phyloP scores from a whole-genome alignment of 768 basidiomycete genomes.

The Boletus huronensis region DNA sequence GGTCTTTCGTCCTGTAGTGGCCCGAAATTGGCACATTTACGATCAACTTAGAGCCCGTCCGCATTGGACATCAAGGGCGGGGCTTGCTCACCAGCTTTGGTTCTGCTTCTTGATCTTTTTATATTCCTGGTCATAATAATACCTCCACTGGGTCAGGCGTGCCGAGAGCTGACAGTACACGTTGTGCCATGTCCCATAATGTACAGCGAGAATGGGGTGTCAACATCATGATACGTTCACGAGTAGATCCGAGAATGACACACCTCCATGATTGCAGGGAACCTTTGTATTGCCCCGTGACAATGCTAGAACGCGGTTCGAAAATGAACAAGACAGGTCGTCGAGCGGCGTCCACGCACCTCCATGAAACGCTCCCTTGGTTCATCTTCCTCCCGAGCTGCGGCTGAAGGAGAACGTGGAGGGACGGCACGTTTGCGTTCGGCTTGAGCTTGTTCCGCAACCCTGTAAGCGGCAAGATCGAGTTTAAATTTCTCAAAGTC shows the following conservation, averaged over 20 bases:
- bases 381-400: neutral
- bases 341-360: neutral
- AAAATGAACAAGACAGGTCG: neutral
- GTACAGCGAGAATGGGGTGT: neutral
- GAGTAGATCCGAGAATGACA: neutral
- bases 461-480: slow-evolving; percentile 3
- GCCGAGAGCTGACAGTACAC: slow-evolving; percentile 20
- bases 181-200: neutral
- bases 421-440: neutral
- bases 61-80: neutral
- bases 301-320: slow-evolving; percentile 4
- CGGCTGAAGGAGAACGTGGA: neutral
- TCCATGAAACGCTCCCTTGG: neutral
- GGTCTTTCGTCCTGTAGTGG: slow-evolving; percentile 31
- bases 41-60: neutral
- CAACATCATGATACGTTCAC: neutral
- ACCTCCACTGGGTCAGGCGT: slow-evolving; percentile 28
- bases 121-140: slow-evolving; percentile 8
- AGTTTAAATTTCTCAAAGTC: slow-evolving; percentile 11
- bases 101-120: slow-evolving; percentile 6
- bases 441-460: neutral
- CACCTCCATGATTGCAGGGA: slow-evolving; percentile 19
- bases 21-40: neutral
- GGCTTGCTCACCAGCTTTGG: slow-evolving; percentile 14
- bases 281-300: neutral